Base-by-base conservation (phyloP, 495 filamentous ascomycete species). In the Evansstolkia leycettana region DNA sequence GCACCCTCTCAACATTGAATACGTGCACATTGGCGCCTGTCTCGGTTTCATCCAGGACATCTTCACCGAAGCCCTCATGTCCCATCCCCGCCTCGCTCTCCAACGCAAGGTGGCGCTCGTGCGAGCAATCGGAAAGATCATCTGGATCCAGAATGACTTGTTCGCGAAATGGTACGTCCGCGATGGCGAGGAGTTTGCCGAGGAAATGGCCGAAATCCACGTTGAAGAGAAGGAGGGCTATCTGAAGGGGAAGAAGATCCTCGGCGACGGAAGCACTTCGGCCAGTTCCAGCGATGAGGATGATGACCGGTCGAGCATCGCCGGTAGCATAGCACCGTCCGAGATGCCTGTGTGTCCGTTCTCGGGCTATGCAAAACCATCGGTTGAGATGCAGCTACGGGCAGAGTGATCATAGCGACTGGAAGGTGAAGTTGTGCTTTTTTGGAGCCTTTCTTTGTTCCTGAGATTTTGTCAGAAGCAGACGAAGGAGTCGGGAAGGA, bases 91-190 rank as follows among this genome's bases (percentile, higher is more conserved):
- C 0, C 57, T 84, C 14, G 62, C 64, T 6, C 56, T 80, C 23
- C 64, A 64, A 14, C 71, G 70, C 40, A 85, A 85, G 57, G 71
- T 75, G 2, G 75, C 74, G 3, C 63, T 84, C 12, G 60, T 83
- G 19, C 80, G 75, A 40, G 82, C 81, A 7, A 52, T 73, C 36
- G 62, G 42, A 37, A 78, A 78, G 41, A 56, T 78, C 10, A 61
- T 78, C 38, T 82, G 79, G 78, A 81, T 83, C 46, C 80, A 84
- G 54, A 82, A 83, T 45, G 82, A 88, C 50, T 60, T 88, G 13
- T 82, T 88, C 44, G 76, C 81, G 7, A 79, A 75, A 55, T 82
- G 76, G 72, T 80, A 82, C 40, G 69, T 80, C 3, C 62, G 69
- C 16, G 79, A 86, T 39, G 78, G 79, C 24, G 80, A 82, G 20